Evolutionary conservation across 2,329 filamentous ascomycete species (phyloP), one percentile per base, ranked within the genome.

Genomic region (Fusarium humuli): DNA sequence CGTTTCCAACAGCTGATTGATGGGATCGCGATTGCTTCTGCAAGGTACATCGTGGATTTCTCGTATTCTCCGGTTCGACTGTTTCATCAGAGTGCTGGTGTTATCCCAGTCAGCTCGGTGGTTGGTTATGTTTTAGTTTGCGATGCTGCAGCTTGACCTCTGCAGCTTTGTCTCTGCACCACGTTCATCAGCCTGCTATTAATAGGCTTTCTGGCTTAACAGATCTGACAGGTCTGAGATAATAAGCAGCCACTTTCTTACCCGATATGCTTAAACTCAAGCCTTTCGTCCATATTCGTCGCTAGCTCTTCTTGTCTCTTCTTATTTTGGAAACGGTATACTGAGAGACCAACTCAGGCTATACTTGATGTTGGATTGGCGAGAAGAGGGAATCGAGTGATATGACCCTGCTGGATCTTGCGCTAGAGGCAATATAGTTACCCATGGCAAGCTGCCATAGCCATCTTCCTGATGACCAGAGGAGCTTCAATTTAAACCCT

Each of bases 1-100:
- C 68, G 59, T 65, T 32, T 22, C 55, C 20, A 57, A 25, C 49
- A 55, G 22, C 52, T 68, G 52, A 57, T 61, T 67, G 42, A 57
- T 69, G 57, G 44, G 59, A 50, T 59, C 30, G n/a, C 25, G 53
- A 34, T 55, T 60, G 29, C 27, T 54, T 37, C 63, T 59, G 54
- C 54, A 68, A 56, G 49, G 14, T 50, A 44, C 42, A 42, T 54
- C 37, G 42, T 49, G 20, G 27, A 27, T 49, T 55, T 46, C 61
- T 63, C 67, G 67, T 68, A 70, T 70, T 56, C 47, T 41, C 34
- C 18, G 22, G 23, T 34, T 55, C 41, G 22, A 32, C 22, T 53
- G 46, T 67, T 57, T 45, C 45, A 53, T 57, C 42, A 23, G 22
- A 14, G 47, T 47, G 2, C n/a, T 53, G 20, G 16, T 27, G 11